A percentile compares a stretch with the other conserved stretches of the same genome.
phyloP scores from a whole-genome alignment of 1,284 basidiomycete genomes.

The Amylostereum areolatum region DNA sequence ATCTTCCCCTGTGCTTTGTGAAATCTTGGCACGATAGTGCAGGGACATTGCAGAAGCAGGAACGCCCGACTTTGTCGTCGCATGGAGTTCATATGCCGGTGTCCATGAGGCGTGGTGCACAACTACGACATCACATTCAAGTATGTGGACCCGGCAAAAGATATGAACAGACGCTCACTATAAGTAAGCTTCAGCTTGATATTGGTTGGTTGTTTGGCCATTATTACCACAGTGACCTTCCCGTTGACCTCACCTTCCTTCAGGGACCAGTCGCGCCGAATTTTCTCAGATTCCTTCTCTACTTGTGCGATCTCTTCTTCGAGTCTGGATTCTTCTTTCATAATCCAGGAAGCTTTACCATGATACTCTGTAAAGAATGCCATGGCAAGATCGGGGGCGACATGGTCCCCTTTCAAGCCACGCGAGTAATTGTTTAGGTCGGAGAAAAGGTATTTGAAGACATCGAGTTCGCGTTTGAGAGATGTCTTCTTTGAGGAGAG shows the following conservation, averaged over 20 bases:
- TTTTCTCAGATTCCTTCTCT: slow-evolving; percentile 31
- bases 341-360: slow-evolving; percentile 16
- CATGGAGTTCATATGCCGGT: slow-evolving; percentile 53
- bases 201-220: slow-evolving; percentile 26
- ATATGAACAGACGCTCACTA: slow-evolving; percentile 29
- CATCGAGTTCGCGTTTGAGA: slow-evolving; percentile 30
- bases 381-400: slow-evolving; percentile 19
- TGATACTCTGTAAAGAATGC: slow-evolving; percentile 33
- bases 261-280: slow-evolving; percentile 23
- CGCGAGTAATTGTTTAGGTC: slow-evolving; percentile 38
- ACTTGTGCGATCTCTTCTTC: slow-evolving; percentile 35
- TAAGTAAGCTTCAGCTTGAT: slow-evolving; percentile 49
- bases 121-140: slow-evolving; percentile 26
- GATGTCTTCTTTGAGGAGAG: slow-evolving; percentile 27
- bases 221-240: slow-evolving; percentile 32
- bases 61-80: slow-evolving; percentile 36
- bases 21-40: slow-evolving; percentile 49
- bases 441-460: slow-evolving; percentile 32
- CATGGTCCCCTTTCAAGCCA: slow-evolving; percentile 37
- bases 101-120: slow-evolving; percentile 45
- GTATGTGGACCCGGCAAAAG: background rate
- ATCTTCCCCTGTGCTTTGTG: slow-evolving; percentile 55
- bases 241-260: slow-evolving; percentile 31
- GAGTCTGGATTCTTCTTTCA: slow-evolving; percentile 28
- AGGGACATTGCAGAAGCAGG: slow-evolving; percentile 39